phyloP scores from a whole-genome alignment of 1,139 yeast species.

The Blastobotrys buckinghamii region DNA sequence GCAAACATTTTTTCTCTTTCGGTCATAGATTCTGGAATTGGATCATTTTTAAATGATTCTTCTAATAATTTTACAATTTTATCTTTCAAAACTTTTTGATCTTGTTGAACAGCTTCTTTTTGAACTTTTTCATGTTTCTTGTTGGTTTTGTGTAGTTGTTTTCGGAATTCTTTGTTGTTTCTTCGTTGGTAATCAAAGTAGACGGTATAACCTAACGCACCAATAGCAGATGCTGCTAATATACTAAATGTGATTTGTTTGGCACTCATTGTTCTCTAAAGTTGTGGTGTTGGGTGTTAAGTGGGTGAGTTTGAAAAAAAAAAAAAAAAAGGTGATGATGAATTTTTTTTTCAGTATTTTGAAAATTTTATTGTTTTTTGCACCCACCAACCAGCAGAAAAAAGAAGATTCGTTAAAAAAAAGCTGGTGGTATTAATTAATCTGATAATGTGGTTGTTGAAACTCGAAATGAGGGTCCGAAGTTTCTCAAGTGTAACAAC shows the following conservation, averaged over 20 bases:
- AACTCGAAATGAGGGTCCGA: too few species aligned
- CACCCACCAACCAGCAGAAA: too few species aligned
- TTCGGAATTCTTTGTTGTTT: slow-evolving; percentile 74
- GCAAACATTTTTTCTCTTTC: slow-evolving; percentile 76
- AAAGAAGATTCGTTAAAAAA: too few species aligned
- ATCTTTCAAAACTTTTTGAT: slow-evolving; percentile 51
- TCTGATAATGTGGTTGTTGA: too few species aligned
- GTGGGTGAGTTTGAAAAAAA: too few species aligned
- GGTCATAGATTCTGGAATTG: slow-evolving; percentile 65
- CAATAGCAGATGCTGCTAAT: slow-evolving; percentile 29
- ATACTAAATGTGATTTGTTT: slow-evolving; percentile 29
- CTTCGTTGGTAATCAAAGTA: slow-evolving; percentile 94
- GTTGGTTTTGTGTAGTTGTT: slow-evolving; percentile 56
- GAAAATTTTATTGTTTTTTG: too few species aligned
- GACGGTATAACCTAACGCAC: slow-evolving; percentile 62
- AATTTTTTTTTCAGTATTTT: too few species aligned
- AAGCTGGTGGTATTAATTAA: too few species aligned
- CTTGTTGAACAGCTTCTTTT: slow-evolving; percentile 52
- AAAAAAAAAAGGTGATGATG: too few species aligned
- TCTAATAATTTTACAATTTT: slow-evolving; percentile 56
- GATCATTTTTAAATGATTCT: slow-evolving; percentile 60
- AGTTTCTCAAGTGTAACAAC: too few species aligned
- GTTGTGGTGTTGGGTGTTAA: too few species aligned
- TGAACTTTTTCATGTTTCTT: slow-evolving; percentile 50
- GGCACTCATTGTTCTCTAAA: slow-evolving; percentile 28